Evolutionary conservation across 805 yeast genomes (phyloP).

Genomic region (Wickerhamomyces rabaulensis): DNA sequence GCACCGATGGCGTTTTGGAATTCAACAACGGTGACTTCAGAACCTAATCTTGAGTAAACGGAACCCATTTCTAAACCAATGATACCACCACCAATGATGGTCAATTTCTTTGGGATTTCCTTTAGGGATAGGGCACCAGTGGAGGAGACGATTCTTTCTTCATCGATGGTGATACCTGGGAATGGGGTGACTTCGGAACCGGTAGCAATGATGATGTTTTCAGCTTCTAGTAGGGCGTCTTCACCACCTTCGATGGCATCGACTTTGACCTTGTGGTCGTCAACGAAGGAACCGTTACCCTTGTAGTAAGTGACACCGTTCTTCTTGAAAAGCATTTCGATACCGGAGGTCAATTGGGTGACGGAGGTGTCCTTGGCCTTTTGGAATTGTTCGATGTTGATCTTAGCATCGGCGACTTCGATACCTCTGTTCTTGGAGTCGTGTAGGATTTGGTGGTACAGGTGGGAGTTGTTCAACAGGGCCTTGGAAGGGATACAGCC

Average conservation of each 20-base stretch:
- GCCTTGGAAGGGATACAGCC: conserved; percentile 99
- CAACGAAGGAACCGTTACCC: conserved; percentile 85
- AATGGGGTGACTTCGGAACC: conserved; percentile 98
- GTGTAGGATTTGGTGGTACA: conserved; percentile 82
- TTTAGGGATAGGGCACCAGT: conserved; percentile 84
- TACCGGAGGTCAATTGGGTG: conserved; percentile 84
- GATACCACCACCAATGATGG: conserved; percentile 98
- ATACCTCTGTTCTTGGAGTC: conserved; percentile 90
- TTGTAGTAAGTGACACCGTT: conserved; percentile 92
- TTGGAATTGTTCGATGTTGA: conserved; percentile 78
- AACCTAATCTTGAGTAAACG: conserved; percentile 91
- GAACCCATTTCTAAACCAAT: conserved; percentile 99
- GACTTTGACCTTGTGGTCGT: conserved; percentile 73
- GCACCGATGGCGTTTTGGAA: conserved; percentile 92
- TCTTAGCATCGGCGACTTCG: conserved; percentile 68
- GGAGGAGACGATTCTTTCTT: conserved; percentile 93
- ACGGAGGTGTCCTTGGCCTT: conserved; percentile 91
- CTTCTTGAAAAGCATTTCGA: conserved; percentile 92
- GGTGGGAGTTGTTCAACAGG: conserved; percentile 86
- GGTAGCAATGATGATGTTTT: conserved; percentile 91
- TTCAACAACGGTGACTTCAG: conserved; percentile 93
- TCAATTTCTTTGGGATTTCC: conserved; percentile 88
- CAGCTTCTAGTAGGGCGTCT: conserved; percentile 69
- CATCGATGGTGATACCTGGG: conserved; percentile 96
- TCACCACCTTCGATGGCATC: conserved; percentile 84